These are phyloP conservation scores for Fusarium pininemorale DNA, from an alignment of 2,329 filamentous ascomycete species.

Conservation along the genomic window DNA sequence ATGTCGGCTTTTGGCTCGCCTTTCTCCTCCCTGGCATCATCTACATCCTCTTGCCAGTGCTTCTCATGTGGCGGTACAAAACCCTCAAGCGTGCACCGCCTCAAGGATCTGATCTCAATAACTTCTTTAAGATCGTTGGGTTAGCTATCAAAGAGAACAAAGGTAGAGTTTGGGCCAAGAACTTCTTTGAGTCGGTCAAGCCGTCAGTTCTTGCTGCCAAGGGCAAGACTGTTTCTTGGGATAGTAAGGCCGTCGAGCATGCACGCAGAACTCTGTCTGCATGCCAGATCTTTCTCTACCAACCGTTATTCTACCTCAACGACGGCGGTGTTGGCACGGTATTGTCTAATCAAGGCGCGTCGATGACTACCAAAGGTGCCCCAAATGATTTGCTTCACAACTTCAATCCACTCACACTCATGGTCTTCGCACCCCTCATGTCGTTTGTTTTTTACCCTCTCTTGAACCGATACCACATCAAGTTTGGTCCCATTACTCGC, in stretches of 20 bases:
- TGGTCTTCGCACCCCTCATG: slow-evolving; percentile 53
- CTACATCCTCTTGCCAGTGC: slow-evolving; percentile 65
- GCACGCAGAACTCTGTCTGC: neutral
- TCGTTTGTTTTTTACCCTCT: slow-evolving; percentile 61
- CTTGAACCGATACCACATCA: slow-evolving; percentile 60
- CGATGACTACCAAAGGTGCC: slow-evolving; percentile 56
- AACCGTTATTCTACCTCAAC: neutral
- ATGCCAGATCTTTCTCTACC: slow-evolving; percentile 1
- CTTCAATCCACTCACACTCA: slow-evolving; percentile 67
- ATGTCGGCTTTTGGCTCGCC: slow-evolving; percentile 59
- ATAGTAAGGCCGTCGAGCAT: neutral
- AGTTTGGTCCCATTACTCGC: slow-evolving; percentile 66
- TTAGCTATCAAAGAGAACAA: neutral
- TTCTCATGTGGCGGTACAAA: neutral
- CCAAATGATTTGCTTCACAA: slow-evolving; percentile 70
- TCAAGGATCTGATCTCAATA: neutral
- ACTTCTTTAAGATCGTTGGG: neutral
- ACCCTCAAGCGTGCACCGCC: neutral
- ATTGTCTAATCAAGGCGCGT: neutral
- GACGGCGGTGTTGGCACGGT: neutral
- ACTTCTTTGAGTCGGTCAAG: neutral
- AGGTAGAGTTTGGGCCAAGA: neutral
- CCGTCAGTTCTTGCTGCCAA: neutral
- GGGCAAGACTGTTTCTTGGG: neutral
- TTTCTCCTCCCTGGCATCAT: slow-evolving; percentile 48